These are phyloP conservation scores for Pterocarpus macrocarpus DNA, from an alignment of 306 rosid species.

Conservation along the genomic window DNA sequence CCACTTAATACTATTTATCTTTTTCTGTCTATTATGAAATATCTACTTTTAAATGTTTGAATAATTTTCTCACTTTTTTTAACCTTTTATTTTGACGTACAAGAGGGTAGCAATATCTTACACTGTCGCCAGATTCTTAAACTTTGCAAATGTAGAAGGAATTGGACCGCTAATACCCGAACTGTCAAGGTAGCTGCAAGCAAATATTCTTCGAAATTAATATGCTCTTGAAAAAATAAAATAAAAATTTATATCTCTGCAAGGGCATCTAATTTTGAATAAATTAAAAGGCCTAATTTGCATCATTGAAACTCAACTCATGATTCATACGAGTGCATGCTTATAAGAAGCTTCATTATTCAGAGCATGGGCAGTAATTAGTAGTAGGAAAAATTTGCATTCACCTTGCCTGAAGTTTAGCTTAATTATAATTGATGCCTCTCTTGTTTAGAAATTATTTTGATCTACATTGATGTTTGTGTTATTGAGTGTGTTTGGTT, in stretches of 20 bases:
- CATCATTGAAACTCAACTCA: background rate
- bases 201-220: slow-evolving; percentile 40
- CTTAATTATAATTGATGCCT: too few relatives aligned
- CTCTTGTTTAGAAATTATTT: too few relatives aligned
- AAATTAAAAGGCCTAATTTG: background rate
- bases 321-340: background rate
- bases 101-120: slow-evolving; percentile 55
- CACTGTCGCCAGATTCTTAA: slow-evolving; percentile 59
- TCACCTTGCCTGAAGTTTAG: too few relatives aligned
- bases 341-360: background rate
- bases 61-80: too few relatives aligned
- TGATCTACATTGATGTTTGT: too few relatives aligned
- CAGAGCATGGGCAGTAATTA: background rate
- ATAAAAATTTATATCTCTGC: background rate
- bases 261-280: slow-evolving; percentile 1
- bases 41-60: too few relatives aligned
- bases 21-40: too few relatives aligned
- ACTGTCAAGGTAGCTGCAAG: slow-evolving; percentile 75
- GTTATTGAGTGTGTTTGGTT: too few relatives aligned
- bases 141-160: slow-evolving; percentile 74
- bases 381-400: too few relatives aligned
- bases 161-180: slow-evolving; percentile 81
- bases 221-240: slow-evolving; percentile 11
- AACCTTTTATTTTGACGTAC: background rate
- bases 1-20: too few relatives aligned